Base-by-base conservation (phyloP, 2,329 filamentous ascomycete species). In the Aspergillus phoenicis region DNA sequence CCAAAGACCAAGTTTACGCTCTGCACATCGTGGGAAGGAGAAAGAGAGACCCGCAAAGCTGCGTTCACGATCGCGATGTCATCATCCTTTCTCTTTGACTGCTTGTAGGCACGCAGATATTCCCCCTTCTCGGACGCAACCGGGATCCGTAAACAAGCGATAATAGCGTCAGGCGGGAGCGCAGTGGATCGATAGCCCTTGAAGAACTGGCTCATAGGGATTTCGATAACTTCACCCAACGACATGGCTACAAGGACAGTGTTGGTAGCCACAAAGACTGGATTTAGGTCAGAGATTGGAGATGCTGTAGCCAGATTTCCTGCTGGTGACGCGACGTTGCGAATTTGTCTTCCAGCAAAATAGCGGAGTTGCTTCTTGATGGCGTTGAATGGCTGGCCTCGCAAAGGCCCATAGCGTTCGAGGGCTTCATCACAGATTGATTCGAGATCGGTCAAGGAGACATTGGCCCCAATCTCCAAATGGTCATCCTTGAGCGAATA, bases 51-150 rank as follows among this genome's bases (percentile, higher is more conserved):
- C 38, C 91, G 86, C 60, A 98, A 77, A 1, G 94, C 93, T 28
- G 90, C 88, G 52, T 96, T 98, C 24, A 98, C 95, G 69, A 99
- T 98, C 2, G 95, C 95, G 73, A 99, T 98, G 73, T 99, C 95
- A 70, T 99, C 95, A 70, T 99, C 95, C 73, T 98, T 98, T 66
- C 95, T 83, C 81, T 99, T 99, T 0, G 95, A 88, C 75, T 98
- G 94, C 78, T 99, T 99, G 78, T 97, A 98, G 1, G 94, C 89
- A 47, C 90, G 86, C 74, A 97, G 89, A 72, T 89, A 92, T 73
- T 98, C 95, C 3, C 91, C 89, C 69, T 89, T 90, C 57, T 87
- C 84, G 2, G 83, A 83, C 0, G 91, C 89, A 2, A 91, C 80
- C 0, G 95, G 95, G 48, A 99, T 91, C n/a, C 89, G 87, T 64